phyloP scores from a whole-genome alignment of 305 asterid species.

The Monarda citriodora region DNA sequence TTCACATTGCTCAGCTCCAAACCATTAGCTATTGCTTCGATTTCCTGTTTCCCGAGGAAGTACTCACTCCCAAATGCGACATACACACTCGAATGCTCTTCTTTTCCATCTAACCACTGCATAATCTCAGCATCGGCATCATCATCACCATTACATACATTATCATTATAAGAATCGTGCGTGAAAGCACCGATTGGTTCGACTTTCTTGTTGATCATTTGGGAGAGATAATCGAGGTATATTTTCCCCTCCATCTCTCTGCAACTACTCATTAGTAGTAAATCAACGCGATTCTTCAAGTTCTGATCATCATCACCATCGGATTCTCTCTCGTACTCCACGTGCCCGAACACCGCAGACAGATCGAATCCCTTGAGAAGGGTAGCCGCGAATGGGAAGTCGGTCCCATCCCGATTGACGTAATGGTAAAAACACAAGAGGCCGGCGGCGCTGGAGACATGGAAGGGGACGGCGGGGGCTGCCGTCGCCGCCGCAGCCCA shows the following conservation, averaged over 20 bases:
- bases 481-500: constrained; percentile 29
- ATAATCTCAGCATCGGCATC: neutral
- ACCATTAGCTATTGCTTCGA: constrained; percentile 37
- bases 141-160: neutral
- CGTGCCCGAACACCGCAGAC: constrained; percentile 1
- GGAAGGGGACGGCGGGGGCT: constrained; percentile 20
- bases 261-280: constrained; percentile 21
- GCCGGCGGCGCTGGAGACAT: constrained; percentile 27
- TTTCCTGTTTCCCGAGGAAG: constrained; percentile 32
- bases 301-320: neutral
- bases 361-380: constrained; percentile 18
- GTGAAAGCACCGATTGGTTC: constrained; percentile 21
- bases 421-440: constrained; percentile 25
- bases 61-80: neutral
- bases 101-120: neutral
- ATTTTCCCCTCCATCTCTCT: constrained; percentile 33
- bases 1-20: constrained; percentile 45
- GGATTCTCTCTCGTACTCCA: constrained; percentile 9
- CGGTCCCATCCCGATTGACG: constrained; percentile 7
- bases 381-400: constrained; percentile 35
- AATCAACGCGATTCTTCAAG: neutral
- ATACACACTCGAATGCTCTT: neutral
- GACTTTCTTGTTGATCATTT: neutral
- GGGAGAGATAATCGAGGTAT: constrained; percentile 31
- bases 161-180: neutral